A percentile compares a stretch with the other conserved stretches of the same genome.
Conservation (phyloP, 2,329 filamentous ascomycete genomes). For the Arthrocladium fulminans region DNA sequence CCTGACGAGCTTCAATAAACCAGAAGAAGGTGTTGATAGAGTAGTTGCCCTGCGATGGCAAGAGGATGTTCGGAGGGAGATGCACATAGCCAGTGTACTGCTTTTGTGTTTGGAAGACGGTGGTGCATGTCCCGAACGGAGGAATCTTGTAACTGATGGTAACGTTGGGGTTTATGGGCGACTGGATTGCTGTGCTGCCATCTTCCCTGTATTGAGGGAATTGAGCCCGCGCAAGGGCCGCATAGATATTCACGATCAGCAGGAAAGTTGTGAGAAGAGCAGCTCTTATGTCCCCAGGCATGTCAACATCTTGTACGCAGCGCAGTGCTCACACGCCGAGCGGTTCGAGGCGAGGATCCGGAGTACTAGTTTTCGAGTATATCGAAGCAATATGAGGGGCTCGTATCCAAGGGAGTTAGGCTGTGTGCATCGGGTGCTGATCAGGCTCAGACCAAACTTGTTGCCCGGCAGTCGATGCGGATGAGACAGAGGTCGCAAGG, state of each 20-base stretch:
- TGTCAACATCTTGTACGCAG: background rate
- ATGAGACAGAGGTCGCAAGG: too few species aligned
- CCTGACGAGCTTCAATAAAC: slow-evolving; percentile 35
- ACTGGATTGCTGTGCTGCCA: slow-evolving; percentile 47
- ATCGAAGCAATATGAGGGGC: too few species aligned
- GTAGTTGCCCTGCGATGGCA: slow-evolving; percentile 27
- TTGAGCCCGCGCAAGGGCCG: slow-evolving; percentile 10
- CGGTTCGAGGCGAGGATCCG: too few species aligned
- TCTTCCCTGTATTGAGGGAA: slow-evolving; percentile 14
- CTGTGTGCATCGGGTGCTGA: too few species aligned
- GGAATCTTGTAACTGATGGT: slow-evolving; percentile 60
- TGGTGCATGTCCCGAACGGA: slow-evolving; percentile 53
- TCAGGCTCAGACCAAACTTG: too few species aligned
- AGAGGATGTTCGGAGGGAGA: slow-evolving; percentile 38
- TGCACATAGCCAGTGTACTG: slow-evolving; percentile 64
- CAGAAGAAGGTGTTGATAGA: slow-evolving; percentile 33
- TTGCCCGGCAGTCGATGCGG: too few species aligned
- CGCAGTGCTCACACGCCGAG: background rate
- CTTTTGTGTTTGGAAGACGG: slow-evolving; percentile 55
- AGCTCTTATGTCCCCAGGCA: background rate
- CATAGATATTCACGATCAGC: background rate
- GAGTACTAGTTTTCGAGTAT: background rate
- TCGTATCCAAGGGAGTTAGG: too few species aligned
- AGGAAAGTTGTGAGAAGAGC: background rate
- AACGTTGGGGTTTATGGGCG: slow-evolving; percentile 52